Evolutionary conservation across 2,329 filamentous ascomycete genomes (phyloP), one percentile per base, ranked within the genome.

Genomic region (Trichoderma sp.): DNA sequence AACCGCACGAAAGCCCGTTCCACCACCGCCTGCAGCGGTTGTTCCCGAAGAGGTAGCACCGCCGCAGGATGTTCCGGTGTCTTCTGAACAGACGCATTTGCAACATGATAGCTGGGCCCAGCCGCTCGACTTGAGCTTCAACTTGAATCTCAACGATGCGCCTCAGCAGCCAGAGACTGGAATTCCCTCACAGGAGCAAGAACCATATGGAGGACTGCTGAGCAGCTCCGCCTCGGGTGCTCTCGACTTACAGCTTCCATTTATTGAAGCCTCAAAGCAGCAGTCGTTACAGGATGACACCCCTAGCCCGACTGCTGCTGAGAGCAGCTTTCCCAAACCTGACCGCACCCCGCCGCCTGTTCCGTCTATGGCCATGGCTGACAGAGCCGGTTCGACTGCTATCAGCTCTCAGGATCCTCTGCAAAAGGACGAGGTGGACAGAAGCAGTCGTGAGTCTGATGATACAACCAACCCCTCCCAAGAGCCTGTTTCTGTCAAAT

Each of bases 71-170:
- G 80, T 82, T 17, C 86, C 86, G 34, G 79, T 83, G 32, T 88
- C 87, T 48, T 86, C 87, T 19, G 84, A 87, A 67, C 82, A 79
- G 67, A 81, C 88, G 64, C 86, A 84, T 72, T 83, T 85, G 66
- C 83, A 84, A 59, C 77, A 80, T 27, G 84, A 85, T 50, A 81
- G 84, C 73, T 87, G 83, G 83, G 79, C 80, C 22, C 80, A 81
- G 71, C 82, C 85, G 25, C 84, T 84, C 34, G 84, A 84, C 71
- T 84, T 79, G 34, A 25, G 37, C n/a, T 27, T 48, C 22, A 80
- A 82, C 70, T 84, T 79, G 34, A 25, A 27, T 48, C 37, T 48
- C 22, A 80, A 82, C 70, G 83, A 89, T 67, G 74, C 74, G 42
- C 75, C 77, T 35, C 59, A 73, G 56, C 73, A 72, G 32, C 70